phyloP scores from a whole-genome alignment of 2,329 filamentous ascomycete species.

The Periconia sp. region DNA sequence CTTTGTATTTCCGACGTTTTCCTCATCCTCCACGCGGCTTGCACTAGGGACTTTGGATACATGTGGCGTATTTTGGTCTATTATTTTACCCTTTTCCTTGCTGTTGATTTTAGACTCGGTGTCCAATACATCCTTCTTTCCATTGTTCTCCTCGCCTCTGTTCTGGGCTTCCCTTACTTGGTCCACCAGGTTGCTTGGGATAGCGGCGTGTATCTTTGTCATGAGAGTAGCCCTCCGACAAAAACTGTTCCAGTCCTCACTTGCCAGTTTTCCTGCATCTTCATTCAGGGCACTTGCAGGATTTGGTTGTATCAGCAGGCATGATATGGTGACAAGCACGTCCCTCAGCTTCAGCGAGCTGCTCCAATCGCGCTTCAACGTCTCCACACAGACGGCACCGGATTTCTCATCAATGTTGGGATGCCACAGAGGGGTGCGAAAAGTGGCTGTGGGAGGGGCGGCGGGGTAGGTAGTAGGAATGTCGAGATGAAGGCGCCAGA shows the following conservation, averaged over 20 bases:
- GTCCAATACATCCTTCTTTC: slow-evolving; percentile 12
- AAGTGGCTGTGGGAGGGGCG: slow-evolving; percentile 58
- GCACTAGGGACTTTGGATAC: slow-evolving; percentile 21
- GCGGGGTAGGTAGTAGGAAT: slow-evolving; percentile 61
- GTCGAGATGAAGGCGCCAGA: slow-evolving; percentile 62
- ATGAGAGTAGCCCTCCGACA: slow-evolving; percentile 60
- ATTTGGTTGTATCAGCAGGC: slow-evolving; percentile 65
- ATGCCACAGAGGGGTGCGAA: slow-evolving; percentile 64
- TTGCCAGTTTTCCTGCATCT: slow-evolving; percentile 59
- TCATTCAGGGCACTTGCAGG: slow-evolving; percentile 66
- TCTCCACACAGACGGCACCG: slow-evolving; percentile 65
- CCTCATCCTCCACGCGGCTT: slow-evolving; percentile 31
- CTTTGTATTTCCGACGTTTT: slow-evolving; percentile 27
- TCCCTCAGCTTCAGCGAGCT: slow-evolving; percentile 59
- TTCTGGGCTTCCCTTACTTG: slow-evolving; percentile 57
- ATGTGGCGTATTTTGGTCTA: slow-evolving; percentile 17
- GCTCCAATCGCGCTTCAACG: slow-evolving; percentile 65
- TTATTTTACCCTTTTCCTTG: slow-evolving; percentile 29
- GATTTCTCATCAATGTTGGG: slow-evolving; percentile 66
- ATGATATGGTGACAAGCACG: slow-evolving; percentile 61
- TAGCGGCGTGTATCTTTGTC: slow-evolving; percentile 62
- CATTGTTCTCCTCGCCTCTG: slow-evolving; percentile 53
- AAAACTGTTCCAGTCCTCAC: slow-evolving; percentile 60
- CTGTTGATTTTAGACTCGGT: slow-evolving; percentile 11
- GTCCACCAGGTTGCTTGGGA: slow-evolving; percentile 49